Evolutionary conservation across 805 yeast genomes (phyloP).

Genomic region (Zygosaccharomyces bailii): DNA sequence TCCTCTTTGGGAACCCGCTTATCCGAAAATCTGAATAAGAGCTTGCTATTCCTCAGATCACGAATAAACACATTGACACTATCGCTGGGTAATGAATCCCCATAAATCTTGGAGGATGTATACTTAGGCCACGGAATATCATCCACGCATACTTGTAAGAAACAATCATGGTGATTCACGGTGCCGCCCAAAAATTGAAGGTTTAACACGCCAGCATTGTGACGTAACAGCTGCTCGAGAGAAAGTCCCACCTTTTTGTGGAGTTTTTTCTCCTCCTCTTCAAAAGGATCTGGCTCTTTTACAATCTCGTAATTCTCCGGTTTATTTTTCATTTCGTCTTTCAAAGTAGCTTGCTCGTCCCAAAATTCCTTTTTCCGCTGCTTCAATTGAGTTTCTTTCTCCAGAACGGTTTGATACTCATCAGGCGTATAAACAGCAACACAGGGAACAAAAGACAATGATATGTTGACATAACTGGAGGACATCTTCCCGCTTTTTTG

Average conservation of each 20-base stretch:
- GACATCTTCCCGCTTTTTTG: slow-evolving; percentile 41
- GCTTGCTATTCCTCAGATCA: slow-evolving; percentile 60
- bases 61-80: slow-evolving; percentile 61
- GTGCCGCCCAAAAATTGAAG: slow-evolving; percentile 51
- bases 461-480: slow-evolving; percentile 50
- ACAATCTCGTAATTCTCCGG: slow-evolving; percentile 69
- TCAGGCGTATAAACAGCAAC: slow-evolving; percentile 58
- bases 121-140: slow-evolving; percentile 60
- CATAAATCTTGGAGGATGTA: slow-evolving; percentile 47
- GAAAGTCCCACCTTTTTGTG: slow-evolving; percentile 44
- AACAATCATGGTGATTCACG: slow-evolving; percentile 46
- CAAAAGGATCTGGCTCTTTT: slow-evolving; percentile 43
- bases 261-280: slow-evolving; percentile 31
- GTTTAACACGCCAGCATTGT: slow-evolving; percentile 59
- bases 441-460: slow-evolving; percentile 63
- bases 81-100: slow-evolving; percentile 46
- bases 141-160: slow-evolving; percentile 60
- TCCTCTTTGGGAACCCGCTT: slow-evolving; percentile 45
- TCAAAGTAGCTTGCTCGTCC: slow-evolving; percentile 47
- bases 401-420: slow-evolving; percentile 49
- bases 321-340: slow-evolving; percentile 49
- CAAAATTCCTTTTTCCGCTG: slow-evolving; percentile 39
- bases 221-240: slow-evolving; percentile 48
- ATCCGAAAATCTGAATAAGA: slow-evolving; percentile 56
- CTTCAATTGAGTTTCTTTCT: slow-evolving; percentile 40